A percentile compares a stretch with the other conserved stretches of the same genome.
Evolutionary conservation across 305 asterid genomes (phyloP).

Genomic region (Solanum chacoense): DNA sequence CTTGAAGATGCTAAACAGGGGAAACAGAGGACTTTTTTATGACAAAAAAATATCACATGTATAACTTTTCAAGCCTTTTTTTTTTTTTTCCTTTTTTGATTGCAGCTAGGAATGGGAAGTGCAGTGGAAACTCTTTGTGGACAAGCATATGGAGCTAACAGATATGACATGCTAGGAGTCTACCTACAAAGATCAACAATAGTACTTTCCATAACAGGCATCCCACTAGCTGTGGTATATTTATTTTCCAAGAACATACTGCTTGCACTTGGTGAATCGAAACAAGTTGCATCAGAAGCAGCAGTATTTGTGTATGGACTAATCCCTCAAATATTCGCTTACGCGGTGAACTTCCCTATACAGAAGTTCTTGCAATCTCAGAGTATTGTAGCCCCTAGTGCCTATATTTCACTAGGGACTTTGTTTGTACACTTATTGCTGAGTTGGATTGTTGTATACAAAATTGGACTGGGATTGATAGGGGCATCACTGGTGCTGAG

Average conservation of each 20-base stretch:
- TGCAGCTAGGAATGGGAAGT: constrained; percentile 91
- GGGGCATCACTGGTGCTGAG: constrained; percentile 70
- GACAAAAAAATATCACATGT: neutral
- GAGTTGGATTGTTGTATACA: constrained; percentile 52
- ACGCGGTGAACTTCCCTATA: constrained; percentile 62
- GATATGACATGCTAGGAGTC: constrained; percentile 51
- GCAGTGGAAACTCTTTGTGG: constrained; percentile 93
- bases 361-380: constrained; percentile 81
- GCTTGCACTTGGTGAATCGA: constrained; percentile 44
- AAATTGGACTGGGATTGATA: constrained; percentile 42
- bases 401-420: constrained; percentile 53
- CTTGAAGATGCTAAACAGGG: neutral
- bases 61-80: neutral
- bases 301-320: constrained; percentile 66
- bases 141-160: constrained; percentile 69
- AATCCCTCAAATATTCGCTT: constrained; percentile 79
- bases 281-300: constrained; percentile 40
- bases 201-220: constrained; percentile 39
- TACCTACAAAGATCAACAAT: constrained; percentile 66
- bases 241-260: constrained; percentile 36
- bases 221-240: constrained; percentile 52
- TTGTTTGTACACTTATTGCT: constrained; percentile 37
- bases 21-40: neutral
- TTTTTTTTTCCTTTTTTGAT: neutral
- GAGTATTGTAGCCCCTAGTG: constrained; percentile 65